Evolutionary conservation across 2,329 filamentous ascomycete genomes (phyloP).

Genomic region (Neophaeococcomyces mojaviensis): DNA sequence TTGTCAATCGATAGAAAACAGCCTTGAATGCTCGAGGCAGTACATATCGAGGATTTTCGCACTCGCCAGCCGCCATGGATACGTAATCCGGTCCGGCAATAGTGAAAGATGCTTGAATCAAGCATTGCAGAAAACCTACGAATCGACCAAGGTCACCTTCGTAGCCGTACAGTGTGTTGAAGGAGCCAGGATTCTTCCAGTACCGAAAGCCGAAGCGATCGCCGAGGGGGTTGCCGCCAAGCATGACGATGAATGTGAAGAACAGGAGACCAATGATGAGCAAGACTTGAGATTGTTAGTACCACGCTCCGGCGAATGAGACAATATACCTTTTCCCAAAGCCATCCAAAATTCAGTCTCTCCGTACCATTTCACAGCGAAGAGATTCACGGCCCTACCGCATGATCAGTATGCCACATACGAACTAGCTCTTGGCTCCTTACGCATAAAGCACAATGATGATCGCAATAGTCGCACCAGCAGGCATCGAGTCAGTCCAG

Average conservation of each 20-base stretch:
- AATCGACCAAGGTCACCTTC: slow-evolving; percentile 62
- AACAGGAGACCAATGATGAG: slow-evolving; percentile 63
- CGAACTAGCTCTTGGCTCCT: slow-evolving; percentile 11
- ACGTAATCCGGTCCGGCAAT: slow-evolving; percentile 63
- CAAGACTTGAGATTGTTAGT: slow-evolving; percentile 38
- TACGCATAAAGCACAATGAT: slow-evolving; percentile 39
- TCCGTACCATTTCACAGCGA: slow-evolving; percentile 68
- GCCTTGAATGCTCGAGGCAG: slow-evolving; percentile 70
- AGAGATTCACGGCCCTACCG: slow-evolving; percentile 53
- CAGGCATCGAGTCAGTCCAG: slow-evolving; percentile 42
- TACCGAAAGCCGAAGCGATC: slow-evolving; percentile 68
- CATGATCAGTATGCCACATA: background rate
- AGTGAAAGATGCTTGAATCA: slow-evolving; percentile 63
- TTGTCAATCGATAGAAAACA: slow-evolving; percentile 68
- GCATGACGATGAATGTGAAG: slow-evolving; percentile 76
- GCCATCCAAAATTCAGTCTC: slow-evolving; percentile 71
- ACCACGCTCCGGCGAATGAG: too few species aligned
- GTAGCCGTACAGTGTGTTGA: slow-evolving; percentile 55
- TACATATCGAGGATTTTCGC: slow-evolving; percentile 60
- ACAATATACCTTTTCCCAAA: slow-evolving; percentile 47
- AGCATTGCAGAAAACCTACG: slow-evolving; percentile 67
- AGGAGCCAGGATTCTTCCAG: slow-evolving; percentile 60
- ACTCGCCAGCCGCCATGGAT: slow-evolving; percentile 58
- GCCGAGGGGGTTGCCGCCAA: slow-evolving; percentile 68
- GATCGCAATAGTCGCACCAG: slow-evolving; percentile 40